phyloP scores from a whole-genome alignment of 2,329 filamentous ascomycete species.

The Fusarium buharicum region DNA sequence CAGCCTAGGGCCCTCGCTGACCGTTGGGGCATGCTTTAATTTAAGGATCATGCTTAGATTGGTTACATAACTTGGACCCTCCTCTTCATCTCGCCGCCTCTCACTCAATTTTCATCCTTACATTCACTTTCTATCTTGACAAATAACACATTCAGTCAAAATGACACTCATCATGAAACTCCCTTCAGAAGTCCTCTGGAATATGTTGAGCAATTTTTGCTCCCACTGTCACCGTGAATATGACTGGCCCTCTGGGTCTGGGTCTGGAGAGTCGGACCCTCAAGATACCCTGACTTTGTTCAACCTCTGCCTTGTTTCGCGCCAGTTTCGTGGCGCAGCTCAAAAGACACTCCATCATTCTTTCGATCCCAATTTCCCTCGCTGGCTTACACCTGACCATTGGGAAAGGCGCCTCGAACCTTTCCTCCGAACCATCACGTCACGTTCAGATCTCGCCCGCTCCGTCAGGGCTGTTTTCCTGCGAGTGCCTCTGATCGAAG shows the following conservation, averaged over 20 bases:
- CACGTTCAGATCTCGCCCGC: constrained; percentile 7
- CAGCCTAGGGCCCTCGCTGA: too few relatives aligned
- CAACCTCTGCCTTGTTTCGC: constrained; percentile 11
- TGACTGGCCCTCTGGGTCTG: not conserved
- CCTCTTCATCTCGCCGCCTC: too few relatives aligned
- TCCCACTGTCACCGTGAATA: constrained; percentile 12
- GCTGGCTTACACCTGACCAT: too few relatives aligned
- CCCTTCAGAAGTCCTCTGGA: too few relatives aligned
- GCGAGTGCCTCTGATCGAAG: fast-evolving
- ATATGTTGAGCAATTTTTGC: too few relatives aligned
- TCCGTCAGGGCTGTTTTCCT: constrained; percentile 4
- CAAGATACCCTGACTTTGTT: not conserved
- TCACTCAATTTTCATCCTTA: too few relatives aligned
- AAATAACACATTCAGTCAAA: too few relatives aligned
- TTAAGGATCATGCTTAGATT: too few relatives aligned
- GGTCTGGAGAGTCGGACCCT: not conserved
- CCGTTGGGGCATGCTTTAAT: too few relatives aligned
- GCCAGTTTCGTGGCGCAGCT: not conserved
- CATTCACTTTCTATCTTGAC: too few relatives aligned
- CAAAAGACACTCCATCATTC: constrained; percentile 11
- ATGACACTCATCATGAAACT: too few relatives aligned
- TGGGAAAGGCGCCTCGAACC: constrained; percentile 5
- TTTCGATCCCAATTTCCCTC: not conserved
- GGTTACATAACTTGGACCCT: too few relatives aligned
- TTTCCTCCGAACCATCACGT: constrained; percentile 9